A percentile compares a stretch with the other conserved stretches of the same genome.
These are phyloP conservation scores for Ascoidea rubescens DNA, from an alignment of 805 yeast genomes.

Conservation along the genomic window DNA sequence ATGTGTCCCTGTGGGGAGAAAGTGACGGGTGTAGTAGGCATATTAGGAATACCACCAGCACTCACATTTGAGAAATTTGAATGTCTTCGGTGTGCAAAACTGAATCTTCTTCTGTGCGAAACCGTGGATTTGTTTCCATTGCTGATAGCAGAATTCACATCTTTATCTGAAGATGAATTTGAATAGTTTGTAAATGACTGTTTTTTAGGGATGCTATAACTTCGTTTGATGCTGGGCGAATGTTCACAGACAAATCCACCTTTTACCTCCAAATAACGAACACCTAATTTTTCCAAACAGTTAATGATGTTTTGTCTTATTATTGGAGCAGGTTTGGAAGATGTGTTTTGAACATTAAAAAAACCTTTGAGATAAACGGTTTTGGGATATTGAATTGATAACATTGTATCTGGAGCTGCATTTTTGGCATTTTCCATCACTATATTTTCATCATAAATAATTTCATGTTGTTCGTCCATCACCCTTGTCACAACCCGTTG, in stretches of 20 bases:
- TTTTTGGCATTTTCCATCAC: slow-evolving; percentile 32
- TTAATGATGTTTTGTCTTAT: slow-evolving; percentile 74
- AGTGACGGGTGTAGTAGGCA: slow-evolving; percentile 12
- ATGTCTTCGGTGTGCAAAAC: slow-evolving; percentile 13
- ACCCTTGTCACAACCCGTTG: slow-evolving; percentile 25
- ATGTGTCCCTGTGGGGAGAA: slow-evolving; percentile 15
- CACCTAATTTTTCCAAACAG: slow-evolving; percentile 63
- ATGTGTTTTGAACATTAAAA: slow-evolving; percentile 88
- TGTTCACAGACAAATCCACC: slow-evolving; percentile 77
- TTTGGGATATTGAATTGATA: slow-evolving; percentile 85
- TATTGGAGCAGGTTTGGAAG: slow-evolving; percentile 81
- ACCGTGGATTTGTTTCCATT: background rate
- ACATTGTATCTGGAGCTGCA: slow-evolving; percentile 74
- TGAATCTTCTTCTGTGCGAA: slow-evolving; percentile 8
- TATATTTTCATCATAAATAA: slow-evolving; percentile 7
- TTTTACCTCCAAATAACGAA: slow-evolving; percentile 74
- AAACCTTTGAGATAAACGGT: slow-evolving; percentile 87
- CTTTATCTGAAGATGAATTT: background rate
- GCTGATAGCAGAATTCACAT: background rate
- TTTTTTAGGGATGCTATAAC: background rate
- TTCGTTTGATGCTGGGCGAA: background rate
- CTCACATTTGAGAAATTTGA: slow-evolving; percentile 1
- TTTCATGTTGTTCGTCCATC: slow-evolving; percentile 30
- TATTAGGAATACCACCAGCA: slow-evolving; percentile 8
- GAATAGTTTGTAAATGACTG: background rate